phyloP scores from a whole-genome alignment of 805 yeast species.

The Starmerella sirachaensis region DNA sequence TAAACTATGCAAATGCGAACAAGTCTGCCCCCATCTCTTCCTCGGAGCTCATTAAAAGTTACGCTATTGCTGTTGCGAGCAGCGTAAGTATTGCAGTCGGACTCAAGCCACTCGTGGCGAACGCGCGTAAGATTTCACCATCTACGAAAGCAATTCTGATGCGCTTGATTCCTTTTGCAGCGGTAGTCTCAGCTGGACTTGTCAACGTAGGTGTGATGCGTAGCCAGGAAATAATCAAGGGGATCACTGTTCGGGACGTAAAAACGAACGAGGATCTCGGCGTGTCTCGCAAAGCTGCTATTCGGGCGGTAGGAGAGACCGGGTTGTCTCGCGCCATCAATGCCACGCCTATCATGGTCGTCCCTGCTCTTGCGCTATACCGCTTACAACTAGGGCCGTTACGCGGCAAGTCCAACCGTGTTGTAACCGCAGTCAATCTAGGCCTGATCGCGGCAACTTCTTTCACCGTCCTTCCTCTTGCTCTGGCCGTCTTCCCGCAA shows the following conservation, averaged over 20 bases:
- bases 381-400: conserved; percentile 60
- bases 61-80: conserved; percentile 80
- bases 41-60: conserved; percentile 62
- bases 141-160: conserved; percentile 59
- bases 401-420: conserved; percentile 51
- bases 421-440: conserved; percentile 62
- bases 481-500: conserved; percentile 92
- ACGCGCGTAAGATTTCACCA: conserved; percentile 57
- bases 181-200: conserved; percentile 94
- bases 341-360: conserved; percentile 94
- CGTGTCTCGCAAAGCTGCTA: conserved; percentile 73
- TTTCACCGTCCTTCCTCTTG: conserved; percentile 82
- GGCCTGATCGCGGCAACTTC: conserved; percentile 80
- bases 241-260: conserved; percentile 32
- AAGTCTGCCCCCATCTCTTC: conserved; percentile 85
- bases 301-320: conserved; percentile 91
- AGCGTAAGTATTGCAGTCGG: conserved; percentile 95
- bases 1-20: conserved; percentile 91
- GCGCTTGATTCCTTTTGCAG: conserved; percentile 94
- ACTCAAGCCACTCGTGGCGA: conserved; percentile 80
- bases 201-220: conserved; percentile 96
- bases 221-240: conserved; percentile 72
- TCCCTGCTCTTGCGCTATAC: conserved; percentile 80
- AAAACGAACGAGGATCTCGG: conserved; percentile 38
- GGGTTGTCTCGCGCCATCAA: conserved; percentile 89